Evolutionary conservation across 2,329 filamentous ascomycete species (phyloP).

Genomic region (Sclerotinia subarctica): DNA sequence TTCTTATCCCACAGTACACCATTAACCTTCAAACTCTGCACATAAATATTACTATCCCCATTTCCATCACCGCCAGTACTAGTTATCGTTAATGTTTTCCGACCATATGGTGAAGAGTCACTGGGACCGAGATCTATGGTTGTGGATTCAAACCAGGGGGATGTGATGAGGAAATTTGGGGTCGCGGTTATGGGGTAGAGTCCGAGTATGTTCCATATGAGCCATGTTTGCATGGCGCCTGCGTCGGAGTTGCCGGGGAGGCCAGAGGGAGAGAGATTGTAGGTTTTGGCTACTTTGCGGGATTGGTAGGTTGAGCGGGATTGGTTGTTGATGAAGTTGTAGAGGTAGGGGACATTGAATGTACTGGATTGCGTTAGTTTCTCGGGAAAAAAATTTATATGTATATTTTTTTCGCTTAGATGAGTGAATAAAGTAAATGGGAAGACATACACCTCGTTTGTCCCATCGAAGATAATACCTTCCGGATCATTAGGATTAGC

Average conservation of each 20-base stretch:
- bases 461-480: conserved; percentile 57
- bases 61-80: conserved; percentile 44
- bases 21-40: conserved; percentile 65
- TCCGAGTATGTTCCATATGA: conserved; percentile 56
- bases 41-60: conserved; percentile 50
- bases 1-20: conserved; percentile 58
- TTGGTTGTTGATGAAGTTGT: conserved; percentile 48
- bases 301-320: conserved; percentile 24
- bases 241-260: conserved; percentile 55
- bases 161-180: conserved; percentile 62
- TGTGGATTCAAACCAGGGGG: conserved; percentile 60
- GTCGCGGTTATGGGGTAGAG: conserved; percentile 66
- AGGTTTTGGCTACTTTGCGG: conserved; percentile 16
- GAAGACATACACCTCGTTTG: conserved; percentile 30
- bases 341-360: conserved; percentile 63
- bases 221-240: conserved; percentile 69
- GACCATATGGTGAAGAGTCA: conserved; percentile 23
- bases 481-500: conserved; percentile 27
- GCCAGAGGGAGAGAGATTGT: conserved; percentile 29
- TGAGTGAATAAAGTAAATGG: neutral
- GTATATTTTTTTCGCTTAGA: too few species aligned
- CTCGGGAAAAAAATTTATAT: too few species aligned
- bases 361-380: conserved; percentile 13
- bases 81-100: conserved; percentile 53
- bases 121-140: conserved; percentile 43